Conservation (phyloP, 2,329 filamentous ascomycete genomes). For the Claviceps maximensis region DNA sequence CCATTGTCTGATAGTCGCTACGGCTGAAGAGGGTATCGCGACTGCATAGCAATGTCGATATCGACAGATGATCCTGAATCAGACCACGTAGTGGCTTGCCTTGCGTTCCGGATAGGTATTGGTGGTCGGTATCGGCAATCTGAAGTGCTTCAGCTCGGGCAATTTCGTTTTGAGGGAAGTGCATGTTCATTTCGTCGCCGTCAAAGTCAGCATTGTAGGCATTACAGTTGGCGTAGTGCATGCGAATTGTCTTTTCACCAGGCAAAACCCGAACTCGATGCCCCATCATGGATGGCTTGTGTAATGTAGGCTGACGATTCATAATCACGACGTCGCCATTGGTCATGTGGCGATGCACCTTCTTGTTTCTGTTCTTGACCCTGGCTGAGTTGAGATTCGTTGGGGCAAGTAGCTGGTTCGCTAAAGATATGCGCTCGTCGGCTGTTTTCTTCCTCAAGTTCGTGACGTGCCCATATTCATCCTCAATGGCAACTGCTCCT, state of each 20-base stretch:
- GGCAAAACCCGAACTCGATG: conserved; percentile 85
- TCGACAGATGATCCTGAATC: conserved; percentile 96
- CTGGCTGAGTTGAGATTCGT: conserved; percentile 59
- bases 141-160: conserved; percentile 85
- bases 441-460: conserved; percentile 75
- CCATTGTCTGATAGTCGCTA: conserved; percentile 82
- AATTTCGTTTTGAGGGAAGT: conserved; percentile 95
- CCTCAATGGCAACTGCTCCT: conserved; percentile 86
- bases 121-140: conserved; percentile 91
- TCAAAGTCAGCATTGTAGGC: conserved; percentile 99
- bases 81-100: conserved; percentile 89
- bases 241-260: conserved; percentile 92
- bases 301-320: conserved; percentile 95
- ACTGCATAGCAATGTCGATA: conserved; percentile 81
- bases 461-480: conserved; percentile 84
- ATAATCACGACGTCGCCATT: conserved; percentile 96
- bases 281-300: conserved; percentile 98
- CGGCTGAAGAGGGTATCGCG: conserved; percentile 83
- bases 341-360: conserved; percentile 88
- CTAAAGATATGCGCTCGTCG: conserved; percentile 78
- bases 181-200: conserved; percentile 99
- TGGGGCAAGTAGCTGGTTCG: conserved; percentile 84
- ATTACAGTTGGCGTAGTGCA: conserved; percentile 99
- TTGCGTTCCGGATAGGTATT: conserved; percentile 87
- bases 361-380: conserved; percentile 90